Conservation (phyloP, 1,139 yeast genomes). For the Saccharomycopsis hybrid region DNA sequence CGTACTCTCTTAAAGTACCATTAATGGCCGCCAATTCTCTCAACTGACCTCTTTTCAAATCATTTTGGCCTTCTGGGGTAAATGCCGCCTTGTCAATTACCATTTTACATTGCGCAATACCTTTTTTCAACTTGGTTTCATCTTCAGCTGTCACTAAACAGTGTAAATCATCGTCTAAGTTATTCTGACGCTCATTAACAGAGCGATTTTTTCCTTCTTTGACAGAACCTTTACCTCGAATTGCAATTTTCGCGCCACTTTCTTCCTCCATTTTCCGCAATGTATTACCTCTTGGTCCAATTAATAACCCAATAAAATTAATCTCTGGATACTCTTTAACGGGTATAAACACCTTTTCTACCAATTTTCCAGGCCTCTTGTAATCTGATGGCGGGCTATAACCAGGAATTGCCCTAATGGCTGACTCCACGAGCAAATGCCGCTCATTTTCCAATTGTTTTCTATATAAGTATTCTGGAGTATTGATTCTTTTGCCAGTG, state of each 20-base stretch:
- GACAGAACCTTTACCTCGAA: constrained; percentile 91
- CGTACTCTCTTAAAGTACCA: constrained; percentile 86
- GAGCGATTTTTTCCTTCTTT: constrained; percentile 73
- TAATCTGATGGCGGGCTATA: constrained; percentile 80
- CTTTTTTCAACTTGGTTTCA: constrained; percentile 70
- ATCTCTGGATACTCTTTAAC: constrained; percentile 84
- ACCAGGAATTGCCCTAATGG: constrained; percentile 67
- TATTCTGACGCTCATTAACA: constrained; percentile 39
- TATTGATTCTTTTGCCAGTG: constrained; percentile 76
- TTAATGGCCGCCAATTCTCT: constrained; percentile 88
- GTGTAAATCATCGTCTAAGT: constrained; percentile 75
- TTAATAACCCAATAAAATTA: constrained; percentile 81
- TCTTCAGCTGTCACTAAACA: constrained; percentile 82
- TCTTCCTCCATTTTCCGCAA: constrained; percentile 72
- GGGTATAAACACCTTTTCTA: constrained; percentile 82
- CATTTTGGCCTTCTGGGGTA: constrained; percentile 91
- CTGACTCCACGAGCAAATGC: constrained; percentile 66
- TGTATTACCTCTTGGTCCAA: constrained; percentile 96
- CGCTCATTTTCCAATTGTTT: constrained; percentile 71
- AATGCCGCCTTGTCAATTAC: constrained; percentile 78
- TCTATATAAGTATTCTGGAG: constrained; percentile 63
- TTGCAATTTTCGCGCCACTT: constrained; percentile 72
- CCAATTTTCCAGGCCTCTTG: constrained; percentile 61
- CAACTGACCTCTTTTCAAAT: constrained; percentile 81
- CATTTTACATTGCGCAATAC: constrained; percentile 66